A percentile compares a stretch with the other conserved stretches of the same genome.
Evolutionary conservation across 116 monocot genomes (phyloP).

Genomic region (Zostera marina): DNA sequence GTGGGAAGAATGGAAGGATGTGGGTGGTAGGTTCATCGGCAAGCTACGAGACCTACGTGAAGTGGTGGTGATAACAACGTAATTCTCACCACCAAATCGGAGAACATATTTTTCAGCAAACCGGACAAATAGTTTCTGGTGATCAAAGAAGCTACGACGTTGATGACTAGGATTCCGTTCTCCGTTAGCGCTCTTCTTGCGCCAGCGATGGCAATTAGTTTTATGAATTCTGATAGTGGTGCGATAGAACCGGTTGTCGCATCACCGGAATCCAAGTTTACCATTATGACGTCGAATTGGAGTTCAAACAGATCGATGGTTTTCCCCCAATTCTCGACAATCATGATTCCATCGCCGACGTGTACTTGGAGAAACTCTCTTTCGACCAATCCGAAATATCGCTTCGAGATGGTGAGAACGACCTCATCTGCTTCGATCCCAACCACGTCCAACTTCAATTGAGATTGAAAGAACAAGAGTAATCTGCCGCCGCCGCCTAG

Average conservation of each 20-base stretch:
- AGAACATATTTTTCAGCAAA: slow-evolving; percentile 31
- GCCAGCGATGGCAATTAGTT: slow-evolving; percentile 21
- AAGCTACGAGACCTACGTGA: slow-evolving; percentile 80
- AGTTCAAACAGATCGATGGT: too few species aligned
- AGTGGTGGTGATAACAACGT: slow-evolving; percentile 44
- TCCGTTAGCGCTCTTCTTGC: slow-evolving; percentile 25
- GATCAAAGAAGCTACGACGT: slow-evolving; percentile 30
- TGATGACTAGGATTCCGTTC: slow-evolving; percentile 47
- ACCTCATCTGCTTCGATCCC: slow-evolving; percentile 65
- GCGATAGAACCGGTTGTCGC: slow-evolving; percentile 26
- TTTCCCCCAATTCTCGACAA: slow-evolving; percentile 19
- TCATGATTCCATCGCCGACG: slow-evolving; percentile 46
- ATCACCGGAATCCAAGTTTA: slow-evolving; percentile 65
- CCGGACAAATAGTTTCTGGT: slow-evolving; percentile 21
- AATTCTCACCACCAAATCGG: slow-evolving; percentile 63
- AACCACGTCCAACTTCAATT: slow-evolving; percentile 43
- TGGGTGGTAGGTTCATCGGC: slow-evolving; percentile 61
- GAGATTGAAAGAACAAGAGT: slow-evolving; percentile 24
- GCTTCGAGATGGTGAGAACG: slow-evolving; percentile 39
- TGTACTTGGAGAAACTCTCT: slow-evolving; percentile 34
- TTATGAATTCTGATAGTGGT: slow-evolving; percentile 43
- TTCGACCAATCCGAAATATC: slow-evolving; percentile 54
- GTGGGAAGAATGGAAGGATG: slow-evolving; percentile 20
- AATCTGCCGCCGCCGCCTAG: slow-evolving; percentile 77
- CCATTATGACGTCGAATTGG: slow-evolving; percentile 69